These are phyloP conservation scores for Furcasterigmium furcatum DNA, from an alignment of 2,329 filamentous ascomycete species.

Conservation along the genomic window DNA sequence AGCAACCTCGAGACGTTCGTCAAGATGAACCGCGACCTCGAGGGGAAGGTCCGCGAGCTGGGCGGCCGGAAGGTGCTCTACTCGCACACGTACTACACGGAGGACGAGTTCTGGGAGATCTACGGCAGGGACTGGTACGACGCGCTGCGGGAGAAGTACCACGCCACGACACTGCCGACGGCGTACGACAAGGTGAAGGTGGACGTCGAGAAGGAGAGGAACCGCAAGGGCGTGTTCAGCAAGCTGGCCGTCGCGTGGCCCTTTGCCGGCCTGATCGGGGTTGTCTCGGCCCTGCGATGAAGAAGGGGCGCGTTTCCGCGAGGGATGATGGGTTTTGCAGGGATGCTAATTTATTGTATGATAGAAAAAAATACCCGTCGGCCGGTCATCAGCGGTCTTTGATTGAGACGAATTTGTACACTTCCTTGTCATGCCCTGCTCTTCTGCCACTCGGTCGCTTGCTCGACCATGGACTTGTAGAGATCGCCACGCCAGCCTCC, in stretches of 20 bases:
- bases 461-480: not conserved
- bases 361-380: not conserved
- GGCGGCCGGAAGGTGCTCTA: slow-evolving; percentile 70
- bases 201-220: not conserved
- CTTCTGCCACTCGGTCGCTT: not conserved
- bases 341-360: not conserved
- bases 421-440: not conserved
- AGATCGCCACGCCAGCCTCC: slow-evolving; percentile 37
- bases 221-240: not conserved
- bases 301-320: no score
- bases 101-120: slow-evolving; percentile 65
- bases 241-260: not conserved
- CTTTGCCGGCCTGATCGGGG: slow-evolving; percentile 9
- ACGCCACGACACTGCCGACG: slow-evolving; percentile 55
- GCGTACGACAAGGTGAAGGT: slow-evolving; percentile 64
- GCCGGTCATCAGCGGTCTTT: no score
- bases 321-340: no score
- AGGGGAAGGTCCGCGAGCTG: slow-evolving; percentile 54
- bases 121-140: slow-evolving; percentile 62
- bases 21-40: slow-evolving; percentile 54
- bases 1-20: slow-evolving; percentile 43
- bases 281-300: slow-evolving; percentile 1
- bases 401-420: not conserved
- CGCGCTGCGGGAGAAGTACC: slow-evolving; percentile 52
- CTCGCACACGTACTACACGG: slow-evolving; percentile 64